Conservation (phyloP, 1,284 basidiomycete genomes). For the Boletus semigastroideus region DNA sequence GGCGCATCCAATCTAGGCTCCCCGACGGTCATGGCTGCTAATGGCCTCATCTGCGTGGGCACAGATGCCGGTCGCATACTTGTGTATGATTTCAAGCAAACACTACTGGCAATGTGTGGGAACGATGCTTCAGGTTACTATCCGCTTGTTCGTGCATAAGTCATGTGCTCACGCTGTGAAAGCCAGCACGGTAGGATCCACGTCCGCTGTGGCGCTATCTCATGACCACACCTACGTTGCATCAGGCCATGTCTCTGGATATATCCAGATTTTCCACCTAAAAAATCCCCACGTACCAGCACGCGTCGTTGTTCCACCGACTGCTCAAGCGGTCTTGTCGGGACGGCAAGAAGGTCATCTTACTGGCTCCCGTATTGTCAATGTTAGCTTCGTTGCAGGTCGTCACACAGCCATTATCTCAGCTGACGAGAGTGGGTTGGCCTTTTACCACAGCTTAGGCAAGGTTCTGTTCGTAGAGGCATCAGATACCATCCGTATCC, state of each 20-base stretch:
- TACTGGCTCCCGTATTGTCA: constrained; percentile 80
- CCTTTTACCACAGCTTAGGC: constrained; percentile 95
- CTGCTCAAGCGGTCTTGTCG: constrained; percentile 63
- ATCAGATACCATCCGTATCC: constrained; percentile 89
- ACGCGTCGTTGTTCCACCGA: constrained; percentile 73
- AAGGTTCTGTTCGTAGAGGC: constrained; percentile 96
- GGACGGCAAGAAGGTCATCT: constrained; percentile 95
- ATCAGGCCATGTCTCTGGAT: constrained; percentile 83
- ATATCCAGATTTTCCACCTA: constrained; percentile 88
- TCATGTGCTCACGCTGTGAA: constrained; percentile 25
- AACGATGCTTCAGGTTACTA: constrained; percentile 62
- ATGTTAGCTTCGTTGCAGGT: constrained; percentile 88
- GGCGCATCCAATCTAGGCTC: constrained; percentile 56
- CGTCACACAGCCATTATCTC: constrained; percentile 93
- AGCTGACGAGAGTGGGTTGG: constrained; percentile 88
- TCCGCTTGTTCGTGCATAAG: constrained; percentile 3
- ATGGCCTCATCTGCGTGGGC: constrained; percentile 90
- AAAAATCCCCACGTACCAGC: constrained; percentile 62
- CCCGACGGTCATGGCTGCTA: constrained; percentile 83
- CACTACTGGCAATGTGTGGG: constrained; percentile 77
- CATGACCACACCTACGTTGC: constrained; percentile 94
- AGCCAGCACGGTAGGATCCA: constrained; percentile 72
- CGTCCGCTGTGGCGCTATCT: constrained; percentile 89
- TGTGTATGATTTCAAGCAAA: constrained; percentile 92
- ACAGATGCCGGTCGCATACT: constrained; percentile 76